Percentiles rank a stretch among this genome's conserved stretches.
Conservation (phyloP, 306 rosid species). For the Glycyrrhiza uralensis region DNA sequence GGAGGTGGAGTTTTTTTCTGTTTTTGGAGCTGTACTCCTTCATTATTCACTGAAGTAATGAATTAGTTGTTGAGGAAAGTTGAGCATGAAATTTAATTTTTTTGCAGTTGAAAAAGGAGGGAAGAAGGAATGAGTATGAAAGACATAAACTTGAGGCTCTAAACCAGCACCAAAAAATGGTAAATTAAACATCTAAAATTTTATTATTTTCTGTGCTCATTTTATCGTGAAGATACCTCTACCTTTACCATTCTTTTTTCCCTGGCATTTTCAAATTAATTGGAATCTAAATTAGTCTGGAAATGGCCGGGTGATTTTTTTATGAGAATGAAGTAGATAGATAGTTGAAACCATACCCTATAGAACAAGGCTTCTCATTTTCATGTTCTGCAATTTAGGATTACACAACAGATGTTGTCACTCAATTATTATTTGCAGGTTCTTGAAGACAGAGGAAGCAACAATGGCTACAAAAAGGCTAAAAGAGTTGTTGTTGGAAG, state of each 20-base stretch:
- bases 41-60: background rate
- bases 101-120: slow-evolving; percentile 75
- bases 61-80: background rate
- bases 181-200: slow-evolving; percentile 26
- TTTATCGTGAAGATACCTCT: slow-evolving; percentile 1
- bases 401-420: background rate
- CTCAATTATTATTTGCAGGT: slow-evolving; percentile 44
- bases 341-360: slow-evolving; percentile 6
- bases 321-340: background rate
- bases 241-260: background rate
- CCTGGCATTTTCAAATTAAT: background rate
- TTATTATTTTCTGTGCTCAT: background rate
- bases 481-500: slow-evolving; percentile 60
- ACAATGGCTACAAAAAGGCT: slow-evolving; percentile 69
- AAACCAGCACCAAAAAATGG: slow-evolving; percentile 77
- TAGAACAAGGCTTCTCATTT: background rate
- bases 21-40: no score
- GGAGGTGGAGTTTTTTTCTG: no score
- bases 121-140: slow-evolving; percentile 77
- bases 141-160: slow-evolving; percentile 79
- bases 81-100: background rate
- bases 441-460: slow-evolving; percentile 88
- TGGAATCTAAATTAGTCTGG: background rate
- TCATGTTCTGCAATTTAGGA: background rate
- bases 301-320: slow-evolving; percentile 1